Conservation (phyloP, 768 basidiomycete species). For the Rhizopogon vulgaris region DNA sequence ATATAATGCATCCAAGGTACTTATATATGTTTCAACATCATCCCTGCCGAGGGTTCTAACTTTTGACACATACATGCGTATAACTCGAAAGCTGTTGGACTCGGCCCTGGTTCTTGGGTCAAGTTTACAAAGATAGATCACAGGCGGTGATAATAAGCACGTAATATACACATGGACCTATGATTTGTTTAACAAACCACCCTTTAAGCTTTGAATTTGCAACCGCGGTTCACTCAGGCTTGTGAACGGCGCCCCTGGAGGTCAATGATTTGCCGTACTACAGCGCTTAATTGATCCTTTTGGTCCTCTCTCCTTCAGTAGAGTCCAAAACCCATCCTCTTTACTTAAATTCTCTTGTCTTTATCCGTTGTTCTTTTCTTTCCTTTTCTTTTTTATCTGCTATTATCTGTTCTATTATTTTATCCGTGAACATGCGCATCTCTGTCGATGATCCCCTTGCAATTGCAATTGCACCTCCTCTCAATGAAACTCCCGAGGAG, state of each 20-base stretch:
- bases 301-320: neutral
- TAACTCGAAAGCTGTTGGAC: no score
- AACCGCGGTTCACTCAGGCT: neutral
- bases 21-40: no score
- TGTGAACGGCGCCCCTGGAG: neutral
- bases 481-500: conserved; percentile 54
- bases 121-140: neutral
- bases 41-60: no score
- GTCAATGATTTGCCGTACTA: neutral
- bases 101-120: neutral
- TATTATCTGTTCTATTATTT: neutral
- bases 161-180: neutral
- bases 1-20: no score
- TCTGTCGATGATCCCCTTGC: conserved; percentile 58
- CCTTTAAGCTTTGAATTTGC: neutral
- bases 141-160: neutral
- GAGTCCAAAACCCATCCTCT: neutral
- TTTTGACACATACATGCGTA: neutral
- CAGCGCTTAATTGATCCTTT: conserved; percentile 2
- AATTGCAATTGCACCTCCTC: conserved; percentile 54
- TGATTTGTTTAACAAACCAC: neutral
- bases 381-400: neutral
- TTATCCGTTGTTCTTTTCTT: neutral
- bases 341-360: neutral
- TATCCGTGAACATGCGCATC: conserved; percentile 16